Percentiles rank a stretch among this genome's conserved stretches.
phyloP scores from a whole-genome alignment of 441 rosid genomes.

The Populus hybrid region DNA sequence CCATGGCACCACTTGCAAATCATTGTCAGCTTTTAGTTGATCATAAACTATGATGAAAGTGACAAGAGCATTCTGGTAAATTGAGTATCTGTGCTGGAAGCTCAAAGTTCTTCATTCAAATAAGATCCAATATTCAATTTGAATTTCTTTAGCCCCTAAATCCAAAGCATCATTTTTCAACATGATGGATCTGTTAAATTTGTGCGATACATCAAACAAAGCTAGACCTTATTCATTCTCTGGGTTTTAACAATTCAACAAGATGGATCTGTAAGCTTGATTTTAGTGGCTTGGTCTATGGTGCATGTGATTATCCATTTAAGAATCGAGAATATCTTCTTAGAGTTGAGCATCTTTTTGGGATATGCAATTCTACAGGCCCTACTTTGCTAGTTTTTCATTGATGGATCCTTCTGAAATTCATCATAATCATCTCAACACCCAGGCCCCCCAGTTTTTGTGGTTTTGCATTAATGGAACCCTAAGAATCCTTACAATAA shows the following conservation, averaged over 20 bases:
- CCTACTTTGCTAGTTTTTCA: not conserved
- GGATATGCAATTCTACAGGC: not conserved
- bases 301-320: too few species aligned
- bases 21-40: not conserved
- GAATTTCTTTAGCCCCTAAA: too few species aligned
- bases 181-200: too few species aligned
- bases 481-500: too few species aligned
- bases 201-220: too few species aligned
- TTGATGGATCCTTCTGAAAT: not conserved
- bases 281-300: too few species aligned
- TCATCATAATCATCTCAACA: not conserved
- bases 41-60: not conserved
- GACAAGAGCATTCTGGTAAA: not conserved
- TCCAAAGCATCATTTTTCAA: too few species aligned
- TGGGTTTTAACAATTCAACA: too few species aligned
- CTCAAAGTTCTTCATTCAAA: not conserved
- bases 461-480: too few species aligned
- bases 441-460: not conserved
- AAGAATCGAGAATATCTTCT: too few species aligned
- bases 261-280: too few species aligned
- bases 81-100: not conserved
- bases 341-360: not conserved
- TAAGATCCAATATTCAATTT: not conserved
- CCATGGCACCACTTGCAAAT: not conserved
- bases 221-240: too few species aligned